Percentiles rank a stretch among this genome's conserved stretches.
Conservation (phyloP, 805 yeast species). For the Candida sphagnicola region DNA sequence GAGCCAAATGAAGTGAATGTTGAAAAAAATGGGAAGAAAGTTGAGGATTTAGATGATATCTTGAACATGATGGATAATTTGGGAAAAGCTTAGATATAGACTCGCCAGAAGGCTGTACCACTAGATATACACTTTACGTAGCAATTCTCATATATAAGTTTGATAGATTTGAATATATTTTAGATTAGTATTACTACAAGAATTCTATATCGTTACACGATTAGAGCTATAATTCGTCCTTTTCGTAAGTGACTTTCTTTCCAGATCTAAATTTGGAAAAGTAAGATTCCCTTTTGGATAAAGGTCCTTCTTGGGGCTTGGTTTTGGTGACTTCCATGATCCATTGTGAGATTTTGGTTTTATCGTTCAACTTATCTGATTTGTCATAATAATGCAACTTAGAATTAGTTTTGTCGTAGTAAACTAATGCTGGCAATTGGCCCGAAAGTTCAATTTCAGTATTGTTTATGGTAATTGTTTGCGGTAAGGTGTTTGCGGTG, state of each 20-base stretch:
- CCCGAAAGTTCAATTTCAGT: constrained; percentile 17
- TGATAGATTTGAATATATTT: not conserved
- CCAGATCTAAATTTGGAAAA: constrained; percentile 28
- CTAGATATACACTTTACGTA: too few relatives aligned
- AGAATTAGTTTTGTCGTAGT: constrained; percentile 15
- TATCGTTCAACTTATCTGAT: constrained; percentile 25
- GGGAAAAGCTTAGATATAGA: constrained; percentile 13
- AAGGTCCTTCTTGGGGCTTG: constrained; percentile 33
- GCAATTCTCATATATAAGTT: too few relatives aligned
- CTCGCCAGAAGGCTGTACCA: too few relatives aligned
- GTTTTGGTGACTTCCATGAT: constrained; percentile 20
- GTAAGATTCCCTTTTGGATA: constrained; percentile 30
- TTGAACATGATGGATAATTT: constrained; percentile 36
- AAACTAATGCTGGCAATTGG: constrained; percentile 26
- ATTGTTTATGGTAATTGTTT: constrained; percentile 15
- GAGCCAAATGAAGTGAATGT: constrained; percentile 7
- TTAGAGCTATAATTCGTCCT: constrained; percentile 23
- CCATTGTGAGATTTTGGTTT: constrained; percentile 31
- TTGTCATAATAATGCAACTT: constrained; percentile 18
- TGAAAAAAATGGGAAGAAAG: constrained; percentile 5
- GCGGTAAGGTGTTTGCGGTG: constrained; percentile 19
- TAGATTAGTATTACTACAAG: not conserved
- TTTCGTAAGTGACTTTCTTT: constrained; percentile 11
- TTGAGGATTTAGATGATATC: constrained; percentile 21
- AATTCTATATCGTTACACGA: not conserved